Conservation (phyloP, 305 asterid genomes). For the Fraxinus platypoda region DNA sequence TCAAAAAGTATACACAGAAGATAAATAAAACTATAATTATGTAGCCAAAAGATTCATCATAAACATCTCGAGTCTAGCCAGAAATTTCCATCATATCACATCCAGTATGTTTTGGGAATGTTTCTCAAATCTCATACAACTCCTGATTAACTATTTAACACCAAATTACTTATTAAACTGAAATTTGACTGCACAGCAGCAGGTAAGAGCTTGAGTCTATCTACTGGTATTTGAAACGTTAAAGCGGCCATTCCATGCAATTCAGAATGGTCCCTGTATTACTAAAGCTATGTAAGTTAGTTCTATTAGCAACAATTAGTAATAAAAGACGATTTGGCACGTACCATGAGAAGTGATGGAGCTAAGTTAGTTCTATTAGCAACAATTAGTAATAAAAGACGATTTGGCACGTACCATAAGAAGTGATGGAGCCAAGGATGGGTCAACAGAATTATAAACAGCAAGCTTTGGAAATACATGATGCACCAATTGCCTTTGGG, state of each 20-base stretch:
- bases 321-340: conserved; percentile 19
- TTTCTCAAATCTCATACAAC: neutral
- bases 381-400: conserved; percentile 18
- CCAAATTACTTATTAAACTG: neutral
- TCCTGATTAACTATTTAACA: neutral
- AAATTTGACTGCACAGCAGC: neutral
- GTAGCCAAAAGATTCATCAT: neutral
- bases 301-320: conserved; percentile 18
- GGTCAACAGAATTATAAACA: conserved; percentile 98
- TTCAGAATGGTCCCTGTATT: conserved; percentile 6
- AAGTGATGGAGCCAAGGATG: conserved; percentile 97
- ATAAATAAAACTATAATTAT: neutral
- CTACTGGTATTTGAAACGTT: neutral
- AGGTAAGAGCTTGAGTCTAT: neutral
- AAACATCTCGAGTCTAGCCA: neutral
- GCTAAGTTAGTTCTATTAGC: conserved; percentile 45
- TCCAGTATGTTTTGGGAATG: neutral
- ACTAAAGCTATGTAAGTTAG: neutral
- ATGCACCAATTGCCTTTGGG: conserved; percentile 91
- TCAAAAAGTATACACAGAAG: neutral
- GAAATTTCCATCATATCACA: neutral
- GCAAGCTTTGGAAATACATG: conserved; percentile 98
- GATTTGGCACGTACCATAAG: conserved; percentile 63
- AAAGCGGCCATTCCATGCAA: conserved; percentile 11
- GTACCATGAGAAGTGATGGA: conserved; percentile 97